Base-by-base conservation (phyloP, 2,329 filamentous ascomycete genomes). In the Colletotrichum aenigma region DNA sequence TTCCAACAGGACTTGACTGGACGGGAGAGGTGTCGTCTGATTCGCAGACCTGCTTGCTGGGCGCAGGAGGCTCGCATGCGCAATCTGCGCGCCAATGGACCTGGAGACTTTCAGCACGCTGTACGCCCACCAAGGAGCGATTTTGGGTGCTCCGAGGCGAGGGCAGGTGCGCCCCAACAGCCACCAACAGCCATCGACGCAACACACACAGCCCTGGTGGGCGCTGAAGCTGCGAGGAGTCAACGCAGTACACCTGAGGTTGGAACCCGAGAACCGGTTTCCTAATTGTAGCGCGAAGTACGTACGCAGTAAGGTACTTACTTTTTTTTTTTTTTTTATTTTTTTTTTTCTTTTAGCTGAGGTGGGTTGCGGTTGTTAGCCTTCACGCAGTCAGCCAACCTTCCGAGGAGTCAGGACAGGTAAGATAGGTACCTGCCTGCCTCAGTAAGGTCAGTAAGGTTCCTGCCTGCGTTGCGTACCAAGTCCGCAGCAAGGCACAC, bases 31-130 rank as follows among this genome's bases (percentile, higher is more conserved):
- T 66, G 21, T 60, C 43, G 62, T 61, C 69, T 75, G 73, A 72
- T 75, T 75, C 69, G 72, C 36, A 43, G 28, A 55, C 18, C 26
- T 61, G 61, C 36, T 71, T 55, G 55, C 68, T 36, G 30, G 66
- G 56, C 38, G 66, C 71, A 73, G 56, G 32, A 73, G 71, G 28
- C 56, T 62, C 24, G 58, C 71, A 74, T 70, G 67, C 34, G 60
- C 71, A 61, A 65, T 71, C 71, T 74, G 71, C 67, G 21, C 32
- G 38, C 61, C 43, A 62, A 62, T 71, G 66, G 43, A 48, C 38
- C 38, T 48, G 38, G 66, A 60, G 66, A 43, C 48, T 56, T 72
- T 61, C 21, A 32, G 58, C 32, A 30, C 15, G 24, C 21, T 34
- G 26, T 65, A 26, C 48, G 48, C 67, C 58, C 56, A 66, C 26